phyloP scores from a whole-genome alignment of 2,329 filamentous ascomycete genomes.

The Exophiala alcalophila region DNA sequence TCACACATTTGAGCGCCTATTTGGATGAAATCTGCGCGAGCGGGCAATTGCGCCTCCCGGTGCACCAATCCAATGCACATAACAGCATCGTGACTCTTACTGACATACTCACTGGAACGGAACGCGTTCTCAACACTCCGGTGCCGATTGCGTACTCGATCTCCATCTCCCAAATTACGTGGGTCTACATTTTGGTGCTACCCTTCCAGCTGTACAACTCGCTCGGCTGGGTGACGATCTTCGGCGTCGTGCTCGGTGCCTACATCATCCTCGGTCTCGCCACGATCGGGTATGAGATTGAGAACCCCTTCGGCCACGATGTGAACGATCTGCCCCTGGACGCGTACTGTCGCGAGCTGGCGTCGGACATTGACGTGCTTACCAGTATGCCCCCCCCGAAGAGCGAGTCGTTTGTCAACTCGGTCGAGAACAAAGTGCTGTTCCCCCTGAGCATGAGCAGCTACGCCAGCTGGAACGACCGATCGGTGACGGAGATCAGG shows the following conservation, averaged over 20 bases:
- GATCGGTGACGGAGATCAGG: constrained; percentile 48
- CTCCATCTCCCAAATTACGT: constrained; percentile 80
- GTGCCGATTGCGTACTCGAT: constrained; percentile 81
- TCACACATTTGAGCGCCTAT: constrained; percentile 68
- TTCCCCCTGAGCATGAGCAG: constrained; percentile 54
- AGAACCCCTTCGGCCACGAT: constrained; percentile 80
- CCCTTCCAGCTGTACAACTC: constrained; percentile 71
- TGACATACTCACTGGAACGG: constrained; percentile 68
- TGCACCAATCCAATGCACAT: constrained; percentile 44
- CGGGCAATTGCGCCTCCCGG: constrained; percentile 35
- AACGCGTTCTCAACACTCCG: constrained; percentile 77
- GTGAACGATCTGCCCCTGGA: constrained; percentile 80
- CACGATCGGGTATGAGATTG: constrained; percentile 74
- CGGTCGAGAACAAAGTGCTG: constrained; percentile 52
- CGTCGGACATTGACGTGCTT: constrained; percentile 71
- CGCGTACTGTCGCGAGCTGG: constrained; percentile 70
- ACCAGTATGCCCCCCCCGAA: constrained; percentile 56
- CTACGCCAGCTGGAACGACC: constrained; percentile 49
- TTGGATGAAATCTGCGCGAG: constrained; percentile 58
- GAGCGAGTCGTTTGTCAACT: constrained; percentile 52
- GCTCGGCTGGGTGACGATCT: constrained; percentile 73
- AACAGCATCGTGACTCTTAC: constrained; percentile 63
- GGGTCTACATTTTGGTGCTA: constrained; percentile 75
- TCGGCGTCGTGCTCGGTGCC: constrained; percentile 66
- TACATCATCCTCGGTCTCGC: constrained; percentile 81